phyloP scores from a whole-genome alignment of 2,329 filamentous ascomycete genomes.

The Fragosphaeria purpurea region DNA sequence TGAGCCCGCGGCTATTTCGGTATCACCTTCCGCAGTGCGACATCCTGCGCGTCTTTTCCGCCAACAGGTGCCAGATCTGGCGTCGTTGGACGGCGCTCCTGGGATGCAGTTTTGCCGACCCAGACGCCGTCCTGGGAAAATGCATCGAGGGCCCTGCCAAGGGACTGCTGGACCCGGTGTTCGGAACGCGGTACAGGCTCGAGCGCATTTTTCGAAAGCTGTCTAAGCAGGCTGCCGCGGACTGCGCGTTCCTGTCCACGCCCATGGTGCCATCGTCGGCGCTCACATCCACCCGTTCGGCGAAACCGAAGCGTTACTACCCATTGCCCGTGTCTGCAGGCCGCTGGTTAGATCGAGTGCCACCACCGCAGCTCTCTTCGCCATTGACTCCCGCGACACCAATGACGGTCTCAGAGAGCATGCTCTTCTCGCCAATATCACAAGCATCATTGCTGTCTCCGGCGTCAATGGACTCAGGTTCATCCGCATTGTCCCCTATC shows the following conservation, averaged over 20 bases:
- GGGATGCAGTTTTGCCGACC: slow-evolving; percentile 13
- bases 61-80: slow-evolving; percentile 22
- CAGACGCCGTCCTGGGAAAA: slow-evolving; percentile 13
- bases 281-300: neutral
- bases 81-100: slow-evolving; percentile 22
- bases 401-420: neutral
- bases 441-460: neutral
- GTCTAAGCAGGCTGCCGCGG: slow-evolving; percentile 11
- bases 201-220: slow-evolving; percentile 22
- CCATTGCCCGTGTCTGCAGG: too few species aligned
- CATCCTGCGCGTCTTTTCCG: slow-evolving; percentile 16
- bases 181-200: slow-evolving; percentile 19
- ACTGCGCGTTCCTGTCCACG: neutral
- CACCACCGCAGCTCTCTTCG: too few species aligned
- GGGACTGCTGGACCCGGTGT: slow-evolving; percentile 19
- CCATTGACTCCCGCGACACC: neutral
- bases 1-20: slow-evolving; percentile 19
- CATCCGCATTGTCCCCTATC: neutral
- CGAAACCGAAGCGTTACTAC: neutral
- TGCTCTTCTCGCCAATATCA: slow-evolving; percentile 1
- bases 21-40: slow-evolving; percentile 23
- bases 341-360: neutral
- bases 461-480: neutral
- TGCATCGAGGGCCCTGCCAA: slow-evolving; percentile 11
- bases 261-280: neutral